Conservation (phyloP, 768 basidiomycete genomes). For the Ramaria sp. region DNA sequence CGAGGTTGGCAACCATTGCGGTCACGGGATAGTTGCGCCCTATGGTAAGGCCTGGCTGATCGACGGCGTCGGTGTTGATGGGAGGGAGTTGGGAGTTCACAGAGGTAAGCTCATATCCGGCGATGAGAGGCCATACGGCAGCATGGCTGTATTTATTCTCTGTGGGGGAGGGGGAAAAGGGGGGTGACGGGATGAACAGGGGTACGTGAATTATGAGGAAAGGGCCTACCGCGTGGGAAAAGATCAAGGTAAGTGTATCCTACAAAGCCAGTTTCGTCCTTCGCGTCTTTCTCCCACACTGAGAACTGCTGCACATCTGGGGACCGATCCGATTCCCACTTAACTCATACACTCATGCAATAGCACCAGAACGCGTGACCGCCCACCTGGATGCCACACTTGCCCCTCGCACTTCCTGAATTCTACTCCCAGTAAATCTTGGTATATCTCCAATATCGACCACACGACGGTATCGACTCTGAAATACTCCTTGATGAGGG, state of each 20-base stretch:
- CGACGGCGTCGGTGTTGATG: no score
- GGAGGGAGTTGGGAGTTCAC: no score
- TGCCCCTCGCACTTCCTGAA: slow-evolving; percentile 46
- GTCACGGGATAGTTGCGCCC: slow-evolving; percentile 61
- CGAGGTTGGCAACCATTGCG: slow-evolving; percentile 87
- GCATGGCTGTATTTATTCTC: slow-evolving; percentile 79
- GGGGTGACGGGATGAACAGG: background rate
- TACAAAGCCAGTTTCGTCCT: slow-evolving; percentile 59
- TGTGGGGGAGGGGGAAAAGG: slow-evolving; percentile 17
- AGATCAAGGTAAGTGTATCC: slow-evolving; percentile 86
- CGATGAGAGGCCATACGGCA: slow-evolving; percentile 69
- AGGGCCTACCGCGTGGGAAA: slow-evolving; percentile 60
- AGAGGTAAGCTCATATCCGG: slow-evolving; percentile 42
- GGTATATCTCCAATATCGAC: slow-evolving; percentile 74
- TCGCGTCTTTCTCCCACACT: slow-evolving; percentile 75
- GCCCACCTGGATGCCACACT: slow-evolving; percentile 73
- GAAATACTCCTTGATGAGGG: slow-evolving; percentile 81
- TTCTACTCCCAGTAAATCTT: slow-evolving; percentile 65
- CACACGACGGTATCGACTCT: slow-evolving; percentile 78
- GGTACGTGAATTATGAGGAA: background rate
- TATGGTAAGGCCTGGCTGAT: slow-evolving; percentile 26
- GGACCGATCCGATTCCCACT: background rate
- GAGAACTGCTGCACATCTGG: slow-evolving; percentile 77
- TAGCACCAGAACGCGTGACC: background rate
- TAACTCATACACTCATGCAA: background rate